Evolutionary conservation across 1,284 basidiomycete species (phyloP).

Genomic region (Trametes hirsuta): DNA sequence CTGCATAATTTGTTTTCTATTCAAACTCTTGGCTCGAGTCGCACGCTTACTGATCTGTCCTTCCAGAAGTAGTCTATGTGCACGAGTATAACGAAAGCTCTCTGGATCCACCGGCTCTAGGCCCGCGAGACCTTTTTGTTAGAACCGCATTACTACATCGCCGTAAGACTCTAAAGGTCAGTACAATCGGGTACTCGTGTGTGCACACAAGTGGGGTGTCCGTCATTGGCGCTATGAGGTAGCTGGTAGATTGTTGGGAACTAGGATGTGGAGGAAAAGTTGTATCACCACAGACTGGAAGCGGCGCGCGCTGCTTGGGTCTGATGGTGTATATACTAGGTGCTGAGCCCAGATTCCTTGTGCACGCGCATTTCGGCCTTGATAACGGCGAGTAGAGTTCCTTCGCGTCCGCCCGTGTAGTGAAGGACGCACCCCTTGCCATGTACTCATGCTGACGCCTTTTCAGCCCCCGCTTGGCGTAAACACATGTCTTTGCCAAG

Average conservation of each 20-base stretch:
- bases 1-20: too few species aligned
- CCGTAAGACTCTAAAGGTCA: slow-evolving; percentile 3
- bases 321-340: too few species aligned
- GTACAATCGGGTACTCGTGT: not conserved
- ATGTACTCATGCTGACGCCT: not conserved
- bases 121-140: slow-evolving; percentile 16
- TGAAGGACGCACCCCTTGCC: not conserved
- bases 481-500: slow-evolving; percentile 19
- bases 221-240: not conserved
- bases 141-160: slow-evolving; percentile 4
- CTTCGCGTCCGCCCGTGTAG: too few species aligned
- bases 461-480: slow-evolving; percentile 15
- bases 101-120: slow-evolving; percentile 19
- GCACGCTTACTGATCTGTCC: not conserved
- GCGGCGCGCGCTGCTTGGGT: too few species aligned
- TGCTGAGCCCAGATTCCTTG: too few species aligned
- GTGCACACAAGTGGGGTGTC: not conserved
- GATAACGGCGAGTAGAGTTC: too few species aligned
- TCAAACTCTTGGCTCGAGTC: not conserved
- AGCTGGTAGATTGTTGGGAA: too few species aligned
- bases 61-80: slow-evolving; percentile 9
- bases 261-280: too few species aligned
- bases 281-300: too few species aligned
- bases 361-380: too few species aligned
- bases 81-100: slow-evolving; percentile 21